phyloP scores from a whole-genome alignment of 2,329 filamentous ascomycete genomes.

The Penicillium nordicum region DNA sequence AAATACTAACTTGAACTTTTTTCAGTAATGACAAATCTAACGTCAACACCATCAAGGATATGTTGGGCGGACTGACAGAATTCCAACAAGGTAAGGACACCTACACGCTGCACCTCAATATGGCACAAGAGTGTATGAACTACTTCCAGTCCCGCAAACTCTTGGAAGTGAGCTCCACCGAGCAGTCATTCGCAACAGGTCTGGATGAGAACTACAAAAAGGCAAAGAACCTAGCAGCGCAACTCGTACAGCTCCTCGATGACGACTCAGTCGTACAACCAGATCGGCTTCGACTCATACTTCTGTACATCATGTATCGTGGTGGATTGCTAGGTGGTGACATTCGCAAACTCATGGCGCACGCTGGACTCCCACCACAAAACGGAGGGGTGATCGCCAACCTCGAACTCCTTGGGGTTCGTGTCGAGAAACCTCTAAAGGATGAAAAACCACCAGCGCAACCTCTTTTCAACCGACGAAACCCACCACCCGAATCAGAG shows the following conservation, averaged over 20 bases:
- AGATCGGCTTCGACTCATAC: slow-evolving; percentile 79
- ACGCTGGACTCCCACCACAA: slow-evolving; percentile 71
- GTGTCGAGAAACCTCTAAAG: slow-evolving; percentile 69
- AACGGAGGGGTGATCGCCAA: slow-evolving; percentile 70
- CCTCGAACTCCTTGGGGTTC: slow-evolving; percentile 76
- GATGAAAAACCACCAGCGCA: slow-evolving; percentile 64
- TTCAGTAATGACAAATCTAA: slow-evolving; percentile 63
- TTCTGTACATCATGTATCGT: slow-evolving; percentile 80
- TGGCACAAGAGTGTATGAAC: slow-evolving; percentile 97
- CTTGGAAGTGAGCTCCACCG: slow-evolving; percentile 78
- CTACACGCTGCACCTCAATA: slow-evolving; percentile 89
- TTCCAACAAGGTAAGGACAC: slow-evolving; percentile 95
- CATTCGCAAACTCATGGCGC: slow-evolving; percentile 76
- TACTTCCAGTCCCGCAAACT: slow-evolving; percentile 82
- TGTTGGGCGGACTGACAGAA: slow-evolving; percentile 90
- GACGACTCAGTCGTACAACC: slow-evolving; percentile 68
- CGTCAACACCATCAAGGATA: slow-evolving; percentile 90
- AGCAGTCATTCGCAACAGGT: slow-evolving; percentile 88
- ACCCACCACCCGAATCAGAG: slow-evolving; percentile 57
- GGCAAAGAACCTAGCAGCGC: slow-evolving; percentile 81
- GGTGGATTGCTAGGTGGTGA: slow-evolving; percentile 83
- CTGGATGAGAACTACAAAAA: slow-evolving; percentile 89
- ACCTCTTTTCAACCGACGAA: slow-evolving; percentile 70
- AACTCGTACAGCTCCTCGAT: slow-evolving; percentile 82
- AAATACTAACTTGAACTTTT: slow-evolving; percentile 3